Percentiles rank a stretch among this genome's conserved stretches.
These are phyloP conservation scores for Termitomyces sp. DNA, from an alignment of 1,284 basidiomycete species.

Conservation along the genomic window DNA sequence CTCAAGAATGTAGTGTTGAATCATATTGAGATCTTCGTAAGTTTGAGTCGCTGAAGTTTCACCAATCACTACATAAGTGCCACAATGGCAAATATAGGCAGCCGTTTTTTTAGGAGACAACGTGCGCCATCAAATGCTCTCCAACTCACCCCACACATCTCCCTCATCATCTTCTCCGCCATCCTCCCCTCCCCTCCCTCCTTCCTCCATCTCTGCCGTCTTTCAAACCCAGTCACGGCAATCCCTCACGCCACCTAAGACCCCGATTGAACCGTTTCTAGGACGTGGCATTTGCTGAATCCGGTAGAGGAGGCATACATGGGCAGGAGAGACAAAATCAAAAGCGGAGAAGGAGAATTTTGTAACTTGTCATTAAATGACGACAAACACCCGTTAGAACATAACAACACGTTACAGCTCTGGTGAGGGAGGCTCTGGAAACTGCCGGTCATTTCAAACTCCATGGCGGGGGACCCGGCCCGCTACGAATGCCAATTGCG, in stretches of 20 bases:
- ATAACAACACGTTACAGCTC: too few species aligned
- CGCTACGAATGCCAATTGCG: too few species aligned
- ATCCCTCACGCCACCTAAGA: too few species aligned
- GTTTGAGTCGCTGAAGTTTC: too few species aligned
- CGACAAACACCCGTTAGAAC: too few species aligned
- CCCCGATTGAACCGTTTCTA: slow-evolving; percentile 23
- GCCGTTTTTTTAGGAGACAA: slow-evolving; percentile 3
- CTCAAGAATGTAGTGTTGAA: too few species aligned
- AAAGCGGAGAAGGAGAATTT: slow-evolving; percentile 92
- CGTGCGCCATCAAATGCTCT: slow-evolving; percentile 3
- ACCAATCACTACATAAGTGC: background rate
- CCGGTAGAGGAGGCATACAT: slow-evolving; percentile 86
- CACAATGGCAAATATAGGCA: slow-evolving; percentile 4
- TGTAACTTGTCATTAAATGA: too few species aligned
- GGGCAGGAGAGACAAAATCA: slow-evolving; percentile 83
- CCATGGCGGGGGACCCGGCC: too few species aligned
- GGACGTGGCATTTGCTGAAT: slow-evolving; percentile 85
- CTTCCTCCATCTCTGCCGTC: background rate
- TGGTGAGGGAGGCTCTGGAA: too few species aligned
- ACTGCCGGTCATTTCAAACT: too few species aligned
- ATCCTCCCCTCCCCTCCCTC: background rate
- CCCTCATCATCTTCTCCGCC: background rate
- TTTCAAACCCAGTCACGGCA: background rate
- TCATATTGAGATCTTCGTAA: too few species aligned
- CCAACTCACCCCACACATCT: background rate